Percentiles rank a stretch among this genome's conserved stretches.
These are phyloP conservation scores for Pontederia paniculata DNA, from an alignment of 176 grass and related monocot species.

Conservation along the genomic window DNA sequence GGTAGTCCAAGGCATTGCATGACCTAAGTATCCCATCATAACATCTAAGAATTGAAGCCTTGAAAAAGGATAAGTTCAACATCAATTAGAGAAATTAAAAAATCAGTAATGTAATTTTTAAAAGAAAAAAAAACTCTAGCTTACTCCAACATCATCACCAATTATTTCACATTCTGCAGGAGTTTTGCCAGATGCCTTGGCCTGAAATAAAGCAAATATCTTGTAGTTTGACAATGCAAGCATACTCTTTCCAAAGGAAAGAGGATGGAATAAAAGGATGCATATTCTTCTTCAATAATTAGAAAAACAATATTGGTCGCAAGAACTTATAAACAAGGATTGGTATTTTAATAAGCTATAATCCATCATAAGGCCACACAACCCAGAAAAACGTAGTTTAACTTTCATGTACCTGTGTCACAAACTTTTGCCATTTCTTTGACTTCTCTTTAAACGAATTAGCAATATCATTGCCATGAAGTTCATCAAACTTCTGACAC, in stretches of 20 bases:
- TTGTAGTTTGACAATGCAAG: not conserved
- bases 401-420: slow-evolving; percentile 45
- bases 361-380: not conserved
- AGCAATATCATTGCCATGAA: slow-evolving; percentile 33
- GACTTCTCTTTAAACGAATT: slow-evolving; percentile 73
- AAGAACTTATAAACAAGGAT: too few relatives aligned
- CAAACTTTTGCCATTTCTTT: slow-evolving; percentile 90
- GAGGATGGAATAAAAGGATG: too few relatives aligned
- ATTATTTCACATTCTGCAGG: slow-evolving; percentile 73
- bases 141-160: slow-evolving; percentile 68
- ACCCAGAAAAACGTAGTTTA: not conserved
- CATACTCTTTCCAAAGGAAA: too few relatives aligned
- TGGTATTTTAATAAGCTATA: too few relatives aligned
- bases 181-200: slow-evolving; percentile 77
- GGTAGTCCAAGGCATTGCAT: slow-evolving; percentile 90
- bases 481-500: slow-evolving; percentile 25
- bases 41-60: slow-evolving; percentile 68
- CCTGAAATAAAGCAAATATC: slow-evolving; percentile 29
- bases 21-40: slow-evolving; percentile 81
- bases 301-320: too few relatives aligned
- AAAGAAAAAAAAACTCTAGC: slow-evolving; percentile 21
- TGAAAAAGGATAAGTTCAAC: slow-evolving; percentile 4
- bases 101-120: too few relatives aligned
- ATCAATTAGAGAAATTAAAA: slow-evolving; percentile 30
- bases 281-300: too few relatives aligned